These are phyloP conservation scores for Eucalyptus polybractea DNA, from an alignment of 345 rosid species.

Conservation along the genomic window DNA sequence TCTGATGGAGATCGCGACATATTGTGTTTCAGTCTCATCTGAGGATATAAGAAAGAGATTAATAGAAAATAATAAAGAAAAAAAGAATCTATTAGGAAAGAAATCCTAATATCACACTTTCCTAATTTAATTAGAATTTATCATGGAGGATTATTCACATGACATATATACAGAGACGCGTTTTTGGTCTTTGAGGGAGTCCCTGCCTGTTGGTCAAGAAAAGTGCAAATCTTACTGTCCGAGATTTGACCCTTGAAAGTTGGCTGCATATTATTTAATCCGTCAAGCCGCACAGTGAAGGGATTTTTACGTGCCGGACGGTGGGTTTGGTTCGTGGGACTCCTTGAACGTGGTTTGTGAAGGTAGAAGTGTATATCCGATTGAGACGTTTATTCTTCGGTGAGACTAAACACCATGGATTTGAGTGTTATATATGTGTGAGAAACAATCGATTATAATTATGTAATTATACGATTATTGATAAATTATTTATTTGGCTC, in stretches of 20 bases:
- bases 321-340: too few relatives aligned
- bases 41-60: background rate
- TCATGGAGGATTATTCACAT: background rate
- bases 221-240: background rate
- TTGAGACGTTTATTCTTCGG: accelerated
- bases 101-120: background rate
- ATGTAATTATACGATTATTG: too few relatives aligned
- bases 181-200: background rate
- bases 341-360: too few relatives aligned
- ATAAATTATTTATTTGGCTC: too few relatives aligned
- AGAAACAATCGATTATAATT: too few relatives aligned
- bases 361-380: too few relatives aligned
- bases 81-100: background rate
- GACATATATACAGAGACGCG: background rate
- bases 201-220: background rate
- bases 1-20: background rate
- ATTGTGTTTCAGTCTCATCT: background rate
- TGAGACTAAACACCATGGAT: too few relatives aligned
- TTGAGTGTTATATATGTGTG: too few relatives aligned
- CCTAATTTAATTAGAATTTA: background rate
- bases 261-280: background rate
- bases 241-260: background rate
- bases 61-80: too few relatives aligned
- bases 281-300: background rate
- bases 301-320: background rate